Evolutionary conservation across 225 moss, liverwort and hornwort genomes (phyloP), one percentile per base, ranked within the genome.

Genomic region (Polytrichum commune): DNA sequence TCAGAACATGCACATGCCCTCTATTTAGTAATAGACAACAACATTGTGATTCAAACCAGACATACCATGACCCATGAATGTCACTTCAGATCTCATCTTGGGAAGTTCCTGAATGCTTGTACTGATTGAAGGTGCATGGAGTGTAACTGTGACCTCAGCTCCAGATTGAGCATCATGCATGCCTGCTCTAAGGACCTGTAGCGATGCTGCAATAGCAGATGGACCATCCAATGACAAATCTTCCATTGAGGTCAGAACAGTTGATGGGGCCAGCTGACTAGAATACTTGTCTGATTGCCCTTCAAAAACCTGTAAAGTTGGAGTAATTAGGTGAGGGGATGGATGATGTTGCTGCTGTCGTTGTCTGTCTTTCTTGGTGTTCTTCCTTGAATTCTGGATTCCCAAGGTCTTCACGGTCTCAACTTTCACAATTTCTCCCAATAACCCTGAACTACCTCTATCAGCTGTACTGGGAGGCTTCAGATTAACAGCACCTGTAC

Each of bases 341-440:
- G 70, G 76, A 19, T 74, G 75, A 25, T 57, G 69, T 22, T 80
- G 89, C 69, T 81, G 89, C 35, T 89, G 91, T 67, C 83, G 88
- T 65, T 86, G 93, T 76, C 80, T 88, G 65, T 91, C 88, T 74
- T 95, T 95, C 80, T 90, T 93, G 71, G 20, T 80, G 2, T 3
- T 69, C 83, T 92, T 94, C 75, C 85, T 87, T 54, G 78, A 67
- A 72, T 65, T 88, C 75, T 80, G 54, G 33, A 57, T 81, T 8
- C 89, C 83, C 38, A 71, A 64, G 62, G 86, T 23, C 72, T 91
- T 96, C 18, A 73, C 72, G 73, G 74, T 81, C 23, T 96, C 95
- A 22, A 57, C 70, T 76, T 87, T 96, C 46, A 81, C 71, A 78
- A 86, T 96, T 46, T 96, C 95, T 67, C 76, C 85, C 27, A 72